Percentiles rank a stretch among this genome's conserved stretches.
These are phyloP conservation scores for Clavulina sp. DNA, from an alignment of 768 basidiomycete genomes.

Conservation along the genomic window DNA sequence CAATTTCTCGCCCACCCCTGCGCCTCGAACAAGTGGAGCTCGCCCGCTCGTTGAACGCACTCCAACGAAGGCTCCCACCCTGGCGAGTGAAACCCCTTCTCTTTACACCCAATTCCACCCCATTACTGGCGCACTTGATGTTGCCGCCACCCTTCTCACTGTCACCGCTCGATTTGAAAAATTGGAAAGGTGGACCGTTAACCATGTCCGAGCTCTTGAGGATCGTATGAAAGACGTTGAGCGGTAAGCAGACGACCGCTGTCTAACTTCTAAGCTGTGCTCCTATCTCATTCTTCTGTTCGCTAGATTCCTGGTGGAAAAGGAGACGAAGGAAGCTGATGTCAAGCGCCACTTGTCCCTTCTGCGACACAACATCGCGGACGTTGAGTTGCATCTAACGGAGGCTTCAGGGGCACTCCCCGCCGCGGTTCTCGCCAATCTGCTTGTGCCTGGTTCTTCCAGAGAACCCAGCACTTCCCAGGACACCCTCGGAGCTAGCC, in stretches of 20 bases:
- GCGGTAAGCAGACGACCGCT: too few relatives aligned
- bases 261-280: not conserved
- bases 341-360: too few relatives aligned
- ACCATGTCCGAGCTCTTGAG: constrained; percentile 76
- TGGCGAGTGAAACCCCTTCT: constrained; percentile 26
- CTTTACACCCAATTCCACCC: constrained; percentile 60
- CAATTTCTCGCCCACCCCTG: constrained; percentile 18
- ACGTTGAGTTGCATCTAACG: too few relatives aligned
- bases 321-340: constrained; percentile 9
- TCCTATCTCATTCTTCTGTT: not conserved
- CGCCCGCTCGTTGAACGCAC: constrained; percentile 25
- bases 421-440: too few relatives aligned
- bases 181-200: constrained; percentile 77
- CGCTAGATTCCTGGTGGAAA: constrained; percentile 10
- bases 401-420: too few relatives aligned
- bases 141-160: constrained; percentile 52
- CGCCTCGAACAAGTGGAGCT: constrained; percentile 6
- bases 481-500: too few relatives aligned
- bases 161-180: constrained; percentile 76
- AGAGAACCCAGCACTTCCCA: too few relatives aligned
- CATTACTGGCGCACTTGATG: constrained; percentile 48
- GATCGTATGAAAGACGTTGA: constrained; percentile 88
- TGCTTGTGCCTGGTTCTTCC: too few relatives aligned
- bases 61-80: not conserved
- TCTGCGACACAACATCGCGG: too few relatives aligned